Evolutionary conservation across 140 eudicot species (phyloP).

Genomic region (Anethum foeniculum): DNA sequence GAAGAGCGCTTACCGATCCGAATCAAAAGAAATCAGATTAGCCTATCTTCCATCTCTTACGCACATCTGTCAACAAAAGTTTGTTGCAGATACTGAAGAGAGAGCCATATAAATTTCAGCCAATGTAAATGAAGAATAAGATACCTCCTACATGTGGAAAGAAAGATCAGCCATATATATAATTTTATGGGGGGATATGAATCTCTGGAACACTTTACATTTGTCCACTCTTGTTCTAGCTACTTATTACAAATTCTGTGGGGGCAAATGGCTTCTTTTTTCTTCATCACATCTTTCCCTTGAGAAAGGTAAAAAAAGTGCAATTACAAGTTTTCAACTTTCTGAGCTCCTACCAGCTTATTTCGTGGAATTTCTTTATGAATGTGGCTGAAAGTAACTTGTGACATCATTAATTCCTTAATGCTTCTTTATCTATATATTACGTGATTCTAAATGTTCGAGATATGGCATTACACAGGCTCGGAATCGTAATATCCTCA

Average conservation of each 20-base stretch:
- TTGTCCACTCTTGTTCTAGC: background rate
- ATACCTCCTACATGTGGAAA: constrained; percentile 1
- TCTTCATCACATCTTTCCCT: background rate
- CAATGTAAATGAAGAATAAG: background rate
- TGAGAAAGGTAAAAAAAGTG: background rate
- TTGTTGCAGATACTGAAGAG: background rate
- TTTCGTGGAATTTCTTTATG: background rate
- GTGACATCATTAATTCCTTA: background rate
- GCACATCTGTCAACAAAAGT: background rate
- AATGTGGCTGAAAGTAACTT: background rate
- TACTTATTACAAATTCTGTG: background rate
- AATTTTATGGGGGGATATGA: background rate
- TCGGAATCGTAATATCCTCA: background rate
- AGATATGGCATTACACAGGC: background rate
- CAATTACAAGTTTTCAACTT: background rate
- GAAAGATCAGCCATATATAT: background rate
- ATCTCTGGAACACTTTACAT: background rate
- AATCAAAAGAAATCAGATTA: constrained; percentile 1
- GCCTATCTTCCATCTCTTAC: background rate
- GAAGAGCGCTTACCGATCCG: background rate
- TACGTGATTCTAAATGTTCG: background rate
- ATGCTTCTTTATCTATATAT: background rate
- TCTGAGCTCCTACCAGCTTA: background rate
- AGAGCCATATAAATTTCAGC: background rate
- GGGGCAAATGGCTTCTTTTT: background rate